Evolutionary conservation across 345 rosid genomes (phyloP).

Genomic region (Linum trigynum): DNA sequence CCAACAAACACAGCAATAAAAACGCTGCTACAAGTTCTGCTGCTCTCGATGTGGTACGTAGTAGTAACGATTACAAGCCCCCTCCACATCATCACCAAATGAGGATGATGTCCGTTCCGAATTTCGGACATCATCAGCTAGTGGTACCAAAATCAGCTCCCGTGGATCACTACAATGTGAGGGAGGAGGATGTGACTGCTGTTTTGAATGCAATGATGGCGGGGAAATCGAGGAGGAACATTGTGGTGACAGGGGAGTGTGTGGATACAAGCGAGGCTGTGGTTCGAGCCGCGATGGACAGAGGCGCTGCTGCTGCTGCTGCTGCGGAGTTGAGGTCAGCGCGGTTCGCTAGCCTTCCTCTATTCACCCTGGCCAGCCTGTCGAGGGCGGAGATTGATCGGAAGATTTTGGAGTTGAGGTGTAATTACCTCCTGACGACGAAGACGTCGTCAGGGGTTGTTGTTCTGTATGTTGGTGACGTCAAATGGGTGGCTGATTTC

Average conservation of each 20-base stretch:
- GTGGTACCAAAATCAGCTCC: neutral
- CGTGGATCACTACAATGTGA: neutral
- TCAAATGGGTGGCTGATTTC: constrained; percentile 45
- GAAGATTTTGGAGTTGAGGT: constrained; percentile 46
- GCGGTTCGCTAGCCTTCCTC: constrained; percentile 46
- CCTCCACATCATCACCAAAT: neutral
- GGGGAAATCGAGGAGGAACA: constrained; percentile 33
- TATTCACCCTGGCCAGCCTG: constrained; percentile 34
- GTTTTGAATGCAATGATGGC: constrained; percentile 34
- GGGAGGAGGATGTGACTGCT: constrained; percentile 31
- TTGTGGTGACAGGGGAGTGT: constrained; percentile 42
- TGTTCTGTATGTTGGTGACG: constrained; percentile 55
- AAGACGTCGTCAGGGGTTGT: constrained; percentile 33
- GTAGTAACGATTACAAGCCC: neutral
- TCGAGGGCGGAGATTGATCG: constrained; percentile 47
- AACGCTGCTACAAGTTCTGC: no score
- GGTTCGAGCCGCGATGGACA: constrained; percentile 39
- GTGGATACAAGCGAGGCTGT: constrained; percentile 31
- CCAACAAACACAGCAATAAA: no score
- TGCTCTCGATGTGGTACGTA: no score
- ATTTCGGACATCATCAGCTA: neutral
- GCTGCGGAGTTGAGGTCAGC: constrained; percentile 36
- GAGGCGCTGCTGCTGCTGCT: constrained; percentile 32
- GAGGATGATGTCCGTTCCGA: neutral
- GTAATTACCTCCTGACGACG: constrained; percentile 31